phyloP scores from a whole-genome alignment of 192 early-diverging fungal genomes.

The Phlyctochytrium bullatum region DNA sequence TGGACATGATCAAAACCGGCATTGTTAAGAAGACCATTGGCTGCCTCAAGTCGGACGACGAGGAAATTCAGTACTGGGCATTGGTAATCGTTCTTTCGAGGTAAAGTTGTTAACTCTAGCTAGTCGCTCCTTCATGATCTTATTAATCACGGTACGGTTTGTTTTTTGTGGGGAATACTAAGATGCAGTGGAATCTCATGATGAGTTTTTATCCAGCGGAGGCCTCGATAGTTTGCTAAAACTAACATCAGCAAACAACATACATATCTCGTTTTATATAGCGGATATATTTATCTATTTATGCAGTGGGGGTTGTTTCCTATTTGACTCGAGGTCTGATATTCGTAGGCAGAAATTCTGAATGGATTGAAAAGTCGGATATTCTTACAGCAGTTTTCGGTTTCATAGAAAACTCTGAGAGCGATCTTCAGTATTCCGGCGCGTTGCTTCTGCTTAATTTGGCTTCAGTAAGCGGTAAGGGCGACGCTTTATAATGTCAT shows the following conservation, averaged over 20 bases:
- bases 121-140: conserved; percentile 46
- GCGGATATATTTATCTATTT: conserved; percentile 55
- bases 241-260: conserved; percentile 21
- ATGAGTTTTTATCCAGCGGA: conserved; percentile 32
- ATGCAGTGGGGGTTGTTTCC: conserved; percentile 27
- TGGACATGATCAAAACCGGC: conserved; percentile 59
- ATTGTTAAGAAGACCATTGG: conserved; percentile 63
- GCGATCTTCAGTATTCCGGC: conserved; percentile 53
- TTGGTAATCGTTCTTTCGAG: conserved; percentile 37
- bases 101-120: conserved; percentile 6
- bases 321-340: neutral
- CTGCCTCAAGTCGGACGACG: conserved; percentile 59
- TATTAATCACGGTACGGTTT: conserved; percentile 27
- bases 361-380: conserved; percentile 27
- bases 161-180: too few relatives aligned
- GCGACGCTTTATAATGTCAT: conserved; percentile 17
- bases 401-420: conserved; percentile 42
- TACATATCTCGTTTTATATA: conserved; percentile 52
- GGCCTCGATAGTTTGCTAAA: conserved; percentile 38
- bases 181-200: conserved; percentile 34
- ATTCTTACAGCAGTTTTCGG: conserved; percentile 33
- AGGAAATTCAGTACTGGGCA: conserved; percentile 75
- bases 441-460: conserved; percentile 50
- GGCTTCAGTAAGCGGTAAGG: conserved; percentile 42
- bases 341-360: conserved; percentile 25